Conservation (phyloP, 164 flowering plant species). For the Berberis vulgaris region DNA sequence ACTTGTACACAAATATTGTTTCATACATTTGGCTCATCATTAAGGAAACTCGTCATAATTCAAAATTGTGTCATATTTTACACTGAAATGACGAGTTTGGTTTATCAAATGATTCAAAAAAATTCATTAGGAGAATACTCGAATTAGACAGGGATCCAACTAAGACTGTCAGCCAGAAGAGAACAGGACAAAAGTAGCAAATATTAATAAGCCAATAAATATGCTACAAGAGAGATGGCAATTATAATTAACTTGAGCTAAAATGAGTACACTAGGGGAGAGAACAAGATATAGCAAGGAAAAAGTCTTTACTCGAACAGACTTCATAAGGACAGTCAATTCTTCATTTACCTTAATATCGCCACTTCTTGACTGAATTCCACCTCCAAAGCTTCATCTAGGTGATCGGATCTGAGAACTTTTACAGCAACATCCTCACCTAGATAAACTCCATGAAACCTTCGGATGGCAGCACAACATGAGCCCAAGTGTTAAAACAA, state of each 20-base stretch:
- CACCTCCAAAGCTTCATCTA: slow-evolving; percentile 53
- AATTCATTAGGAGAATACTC: too few relatives aligned
- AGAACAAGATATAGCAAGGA: background rate
- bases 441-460: slow-evolving; percentile 69
- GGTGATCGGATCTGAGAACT: slow-evolving; percentile 62
- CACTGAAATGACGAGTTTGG: too few relatives aligned
- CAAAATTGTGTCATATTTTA: too few relatives aligned
- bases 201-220: background rate
- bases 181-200: background rate
- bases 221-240: background rate
- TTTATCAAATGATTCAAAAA: too few relatives aligned
- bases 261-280: background rate
- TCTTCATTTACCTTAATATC: slow-evolving; percentile 53
- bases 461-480: slow-evolving; percentile 8
- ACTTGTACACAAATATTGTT: too few relatives aligned
- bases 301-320: too few relatives aligned
- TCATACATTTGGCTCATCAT: too few relatives aligned
- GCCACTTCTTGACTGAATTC: slow-evolving; percentile 88
- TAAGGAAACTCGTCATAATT: too few relatives aligned
- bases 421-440: slow-evolving; percentile 91
- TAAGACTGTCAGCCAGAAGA: background rate
- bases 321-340: background rate
- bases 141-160: too few relatives aligned
- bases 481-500: slow-evolving; percentile 7
- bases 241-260: background rate